Base-by-base conservation (phyloP, 139 green algal genomes). In the Choricystis sp. region DNA sequence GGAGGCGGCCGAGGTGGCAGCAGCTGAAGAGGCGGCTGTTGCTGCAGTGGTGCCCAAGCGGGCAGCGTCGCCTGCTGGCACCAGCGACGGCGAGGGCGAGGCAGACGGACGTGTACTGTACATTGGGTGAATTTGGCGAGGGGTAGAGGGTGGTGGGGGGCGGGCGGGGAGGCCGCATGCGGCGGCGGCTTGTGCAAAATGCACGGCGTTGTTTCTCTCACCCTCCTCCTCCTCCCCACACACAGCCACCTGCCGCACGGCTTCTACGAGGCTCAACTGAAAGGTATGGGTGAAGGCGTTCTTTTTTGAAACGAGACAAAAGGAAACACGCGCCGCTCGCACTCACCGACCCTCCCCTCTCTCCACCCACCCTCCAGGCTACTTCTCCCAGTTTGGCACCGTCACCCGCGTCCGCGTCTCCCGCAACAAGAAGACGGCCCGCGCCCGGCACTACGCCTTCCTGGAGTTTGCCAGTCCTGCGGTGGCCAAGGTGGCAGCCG, bases 251-350 rank as follows among this genome's bases (percentile, higher is more conserved):
- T 96, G 19, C 89, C 89, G 0, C 89, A 95, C 61, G 89, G 89
- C 0, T 95, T 96, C 40, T 96, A 85, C 52, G 89, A 96, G 72
- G 77, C 86, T 26, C 63, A 94, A 60, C 66, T 96, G 64, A 83
- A 88, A 68, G 86, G 87, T 89, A 52, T 21, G 62, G 19, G 31
- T 4, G 23, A 27, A 16, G 31, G 4, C 22, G 4, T 14, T 4
- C 60, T 57, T 26, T 64, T 4, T 24, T 4, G 29, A 19, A 22
- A 25, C 19, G 4, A 20, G 31, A 4, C 23, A 29, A 20, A 31
- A 23, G 5, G 49, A 2, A 1, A 25, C 23, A 2, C 25, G 2
- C 2, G 64, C n/a, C 20, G 56, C n/a, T 62, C 28, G 19, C n/a
- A 19, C 2, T 2, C 24, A 21, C 2, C 19, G 1, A 23, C 24